Evolutionary conservation across 139 green algal genomes (phyloP).

Genomic region (Asterochloris sp.): DNA sequence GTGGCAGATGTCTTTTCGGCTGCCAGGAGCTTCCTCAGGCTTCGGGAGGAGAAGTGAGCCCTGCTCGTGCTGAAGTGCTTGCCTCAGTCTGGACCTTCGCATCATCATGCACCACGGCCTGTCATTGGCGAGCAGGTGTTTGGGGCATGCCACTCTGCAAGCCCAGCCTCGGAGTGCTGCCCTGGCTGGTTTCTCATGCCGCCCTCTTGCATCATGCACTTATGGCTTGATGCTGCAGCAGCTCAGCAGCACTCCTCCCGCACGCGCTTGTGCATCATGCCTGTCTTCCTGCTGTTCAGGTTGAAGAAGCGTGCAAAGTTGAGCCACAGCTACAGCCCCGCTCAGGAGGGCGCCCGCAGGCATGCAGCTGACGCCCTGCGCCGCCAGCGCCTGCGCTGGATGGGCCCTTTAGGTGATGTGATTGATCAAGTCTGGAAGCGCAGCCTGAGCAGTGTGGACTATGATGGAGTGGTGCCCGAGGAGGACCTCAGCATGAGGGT

Average conservation of each 20-base stretch:
- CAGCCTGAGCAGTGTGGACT: no score
- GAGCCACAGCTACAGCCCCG: conserved; percentile 39
- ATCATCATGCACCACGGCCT: neutral
- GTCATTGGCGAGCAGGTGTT: conserved; percentile 24
- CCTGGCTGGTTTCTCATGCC: neutral
- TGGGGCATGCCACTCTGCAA: neutral
- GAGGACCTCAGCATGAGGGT: no score
- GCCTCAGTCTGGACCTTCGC: conserved; percentile 22
- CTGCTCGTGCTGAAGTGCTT: conserved; percentile 45
- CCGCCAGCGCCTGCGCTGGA: conserved; percentile 27
- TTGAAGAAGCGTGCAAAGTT: conserved; percentile 45
- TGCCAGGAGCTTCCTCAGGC: conserved; percentile 41
- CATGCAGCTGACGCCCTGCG: conserved; percentile 27
- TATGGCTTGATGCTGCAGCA: neutral
- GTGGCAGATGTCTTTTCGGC: conserved; percentile 39
- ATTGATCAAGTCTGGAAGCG: neutral
- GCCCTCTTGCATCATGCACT: neutral
- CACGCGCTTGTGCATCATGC: neutral
- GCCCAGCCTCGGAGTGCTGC: neutral
- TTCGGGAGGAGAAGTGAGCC: conserved; percentile 34
- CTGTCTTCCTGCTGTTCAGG: conserved; percentile 3
- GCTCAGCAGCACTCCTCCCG: neutral
- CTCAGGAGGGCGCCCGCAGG: conserved; percentile 52
- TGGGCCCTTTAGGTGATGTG: conserved; percentile 15
- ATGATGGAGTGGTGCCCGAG: no score